phyloP scores from a whole-genome alignment of 345 rosid genomes.

The Eucalyptus curtisii region DNA sequence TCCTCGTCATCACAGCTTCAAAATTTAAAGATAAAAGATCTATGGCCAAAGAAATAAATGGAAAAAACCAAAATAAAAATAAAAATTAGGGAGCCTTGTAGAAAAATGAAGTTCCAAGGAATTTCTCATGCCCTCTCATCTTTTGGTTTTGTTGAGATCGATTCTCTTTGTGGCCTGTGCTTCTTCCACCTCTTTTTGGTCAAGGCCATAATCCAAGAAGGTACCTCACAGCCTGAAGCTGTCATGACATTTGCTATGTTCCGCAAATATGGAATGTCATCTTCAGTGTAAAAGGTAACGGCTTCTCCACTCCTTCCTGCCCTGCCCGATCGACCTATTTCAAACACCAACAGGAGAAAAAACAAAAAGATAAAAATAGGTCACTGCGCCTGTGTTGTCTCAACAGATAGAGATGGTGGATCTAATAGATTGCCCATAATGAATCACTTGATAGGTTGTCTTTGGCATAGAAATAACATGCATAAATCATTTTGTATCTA shows the following conservation, averaged over 20 bases:
- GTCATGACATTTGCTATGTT: constrained; percentile 82
- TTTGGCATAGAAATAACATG: background rate
- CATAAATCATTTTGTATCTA: background rate
- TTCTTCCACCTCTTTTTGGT: constrained; percentile 67
- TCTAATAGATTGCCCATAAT: background rate
- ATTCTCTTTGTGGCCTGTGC: constrained; percentile 67
- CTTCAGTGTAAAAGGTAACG: constrained; percentile 71
- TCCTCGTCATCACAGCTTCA: background rate
- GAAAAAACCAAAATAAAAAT: background rate
- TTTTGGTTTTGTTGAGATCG: constrained; percentile 58
- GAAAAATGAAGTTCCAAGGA: background rate
- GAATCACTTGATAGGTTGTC: background rate
- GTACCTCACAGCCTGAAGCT: constrained; percentile 89
- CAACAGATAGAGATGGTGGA: background rate
- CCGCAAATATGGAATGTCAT: constrained; percentile 59
- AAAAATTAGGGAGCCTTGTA: background rate
- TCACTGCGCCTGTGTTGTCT: background rate
- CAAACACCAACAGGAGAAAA: background rate
- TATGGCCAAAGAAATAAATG: background rate
- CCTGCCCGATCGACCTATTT: constrained; percentile 79
- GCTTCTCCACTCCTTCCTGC: constrained; percentile 94
- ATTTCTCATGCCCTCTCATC: background rate
- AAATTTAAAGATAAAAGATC: background rate
- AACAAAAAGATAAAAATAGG: background rate
- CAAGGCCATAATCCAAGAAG: constrained; percentile 68